Evolutionary conservation across 2,329 filamentous ascomycete species (phyloP).

Genomic region (Talaromyces sp.): DNA sequence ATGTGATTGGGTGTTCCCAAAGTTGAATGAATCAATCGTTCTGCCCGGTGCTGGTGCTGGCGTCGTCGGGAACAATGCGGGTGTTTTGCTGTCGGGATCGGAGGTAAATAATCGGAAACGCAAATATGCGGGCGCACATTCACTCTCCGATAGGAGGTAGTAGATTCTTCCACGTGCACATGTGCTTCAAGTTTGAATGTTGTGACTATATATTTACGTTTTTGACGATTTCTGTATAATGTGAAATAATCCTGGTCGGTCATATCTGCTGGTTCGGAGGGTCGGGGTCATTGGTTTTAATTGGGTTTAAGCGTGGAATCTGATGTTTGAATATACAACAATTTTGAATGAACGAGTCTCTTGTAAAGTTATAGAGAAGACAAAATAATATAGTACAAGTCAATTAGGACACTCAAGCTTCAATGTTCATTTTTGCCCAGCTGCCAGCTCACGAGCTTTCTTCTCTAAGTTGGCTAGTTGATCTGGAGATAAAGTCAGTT

Average conservation of each 20-base stretch:
- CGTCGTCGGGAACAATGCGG: neutral
- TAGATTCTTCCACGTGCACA: neutral
- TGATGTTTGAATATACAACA: neutral
- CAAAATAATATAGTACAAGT: conserved; percentile 11
- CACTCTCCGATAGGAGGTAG: neutral
- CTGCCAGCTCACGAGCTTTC: conserved; percentile 38
- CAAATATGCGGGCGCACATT: conserved; percentile 9
- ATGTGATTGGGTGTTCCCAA: conserved; percentile 35
- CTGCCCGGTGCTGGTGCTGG: neutral
- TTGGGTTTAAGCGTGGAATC: neutral
- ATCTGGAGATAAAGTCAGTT: conserved; percentile 28
- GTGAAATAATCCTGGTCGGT: conserved; percentile 1
- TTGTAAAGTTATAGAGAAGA: neutral
- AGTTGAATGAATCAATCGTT: neutral
- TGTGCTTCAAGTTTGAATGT: too few species aligned
- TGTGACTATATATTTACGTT: neutral
- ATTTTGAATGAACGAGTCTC: neutral
- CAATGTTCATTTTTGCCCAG: conserved; percentile 27
- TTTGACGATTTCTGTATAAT: conserved; percentile 11
- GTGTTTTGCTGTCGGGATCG: neutral
- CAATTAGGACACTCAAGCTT: neutral
- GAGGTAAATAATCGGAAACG: conserved; percentile 15
- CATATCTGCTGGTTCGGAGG: neutral
- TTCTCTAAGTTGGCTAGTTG: conserved; percentile 39
- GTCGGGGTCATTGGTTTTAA: neutral